Evolutionary conservation across 2,329 filamentous ascomycete species (phyloP), one percentile per base, ranked within the genome.

Genomic region (Thelonectria olida): DNA sequence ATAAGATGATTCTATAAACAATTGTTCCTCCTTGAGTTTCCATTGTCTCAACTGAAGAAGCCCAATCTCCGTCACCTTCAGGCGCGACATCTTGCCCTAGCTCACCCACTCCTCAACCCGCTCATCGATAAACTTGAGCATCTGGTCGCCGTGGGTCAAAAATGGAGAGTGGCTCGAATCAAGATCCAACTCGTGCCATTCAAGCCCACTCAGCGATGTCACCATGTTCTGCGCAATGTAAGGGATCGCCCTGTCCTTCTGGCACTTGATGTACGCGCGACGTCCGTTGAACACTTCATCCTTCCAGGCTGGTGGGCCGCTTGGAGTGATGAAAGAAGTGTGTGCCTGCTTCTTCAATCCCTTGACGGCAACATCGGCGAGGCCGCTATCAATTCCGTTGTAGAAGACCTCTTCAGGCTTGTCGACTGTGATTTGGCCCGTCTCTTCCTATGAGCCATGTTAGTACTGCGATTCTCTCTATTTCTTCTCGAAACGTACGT

Each of bases 351-450:
- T 50, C 19, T 59, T 39, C 23, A 62, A n/a, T 3, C 15, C 13
- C 9, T 38, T 23, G 19, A 62, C 13, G 1, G 62, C 45, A 12
- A 15, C 39, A 15, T 36, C 41, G 4, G 48, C 52, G 17, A 59
- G 10, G 1, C 45, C 7, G 8, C 23, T 20, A 22, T 62, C 51
- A 4, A 55, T 45, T 3, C 27, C 49, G 31, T 55, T 54, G 45
- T 62, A 64, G 41, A 64, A 64, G 2, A 61, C 15, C 12, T 39
- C n/a, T 22, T 52, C 31, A 94, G 92, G 92, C 19, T 48, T 49
- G 8, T 23, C 38, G 19, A 53, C 54, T 7, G 23, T 27, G 7
- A 39, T 7, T 34, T 42, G 50, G n/a, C 45, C 48, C 5, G 41
- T 49, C 9, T 36, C 48, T 45, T 58, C 36, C 59, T 62, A 10